Evolutionary conservation across 2,329 filamentous ascomycete genomes (phyloP).

Genomic region (Thelonectria blattea): DNA sequence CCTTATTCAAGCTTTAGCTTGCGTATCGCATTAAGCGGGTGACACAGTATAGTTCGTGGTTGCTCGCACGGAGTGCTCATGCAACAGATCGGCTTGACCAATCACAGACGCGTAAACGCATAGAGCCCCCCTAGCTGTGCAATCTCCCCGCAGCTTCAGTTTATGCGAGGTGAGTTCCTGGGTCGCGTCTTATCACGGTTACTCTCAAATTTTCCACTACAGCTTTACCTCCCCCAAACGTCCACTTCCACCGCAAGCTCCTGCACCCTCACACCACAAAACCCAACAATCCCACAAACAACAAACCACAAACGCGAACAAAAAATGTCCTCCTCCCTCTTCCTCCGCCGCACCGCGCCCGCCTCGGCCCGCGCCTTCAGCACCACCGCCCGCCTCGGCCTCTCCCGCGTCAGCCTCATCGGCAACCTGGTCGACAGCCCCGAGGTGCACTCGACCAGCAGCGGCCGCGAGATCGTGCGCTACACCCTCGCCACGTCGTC

Average conservation of each 20-base stretch:
- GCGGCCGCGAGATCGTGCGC: conserved; percentile 74
- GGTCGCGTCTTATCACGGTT: no score
- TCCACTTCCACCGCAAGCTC: not conserved
- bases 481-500: conserved; percentile 76
- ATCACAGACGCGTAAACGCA: conserved; percentile 4
- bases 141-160: not conserved
- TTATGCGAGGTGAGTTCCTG: not conserved
- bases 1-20: not conserved
- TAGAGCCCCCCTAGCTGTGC: not conserved
- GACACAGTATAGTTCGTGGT: conserved; percentile 3
- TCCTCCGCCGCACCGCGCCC: conserved; percentile 53
- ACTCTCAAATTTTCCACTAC: not conserved
- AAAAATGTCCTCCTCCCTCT: conserved; percentile 58
- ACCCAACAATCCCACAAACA: not conserved
- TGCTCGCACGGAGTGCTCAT: conserved; percentile 10
- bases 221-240: not conserved
- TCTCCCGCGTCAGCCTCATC: conserved; percentile 85
- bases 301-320: conserved; percentile 8
- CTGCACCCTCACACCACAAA: conserved; percentile 1
- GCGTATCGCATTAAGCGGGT: conserved; percentile 7
- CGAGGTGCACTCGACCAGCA: conserved; percentile 73
- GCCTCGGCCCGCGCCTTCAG: conserved; percentile 73
- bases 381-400: conserved; percentile 65
- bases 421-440: conserved; percentile 83
- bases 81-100: not conserved